These are phyloP conservation scores for Microsporum ferrugineum DNA, from an alignment of 2,329 filamentous ascomycete genomes.

Conservation along the genomic window DNA sequence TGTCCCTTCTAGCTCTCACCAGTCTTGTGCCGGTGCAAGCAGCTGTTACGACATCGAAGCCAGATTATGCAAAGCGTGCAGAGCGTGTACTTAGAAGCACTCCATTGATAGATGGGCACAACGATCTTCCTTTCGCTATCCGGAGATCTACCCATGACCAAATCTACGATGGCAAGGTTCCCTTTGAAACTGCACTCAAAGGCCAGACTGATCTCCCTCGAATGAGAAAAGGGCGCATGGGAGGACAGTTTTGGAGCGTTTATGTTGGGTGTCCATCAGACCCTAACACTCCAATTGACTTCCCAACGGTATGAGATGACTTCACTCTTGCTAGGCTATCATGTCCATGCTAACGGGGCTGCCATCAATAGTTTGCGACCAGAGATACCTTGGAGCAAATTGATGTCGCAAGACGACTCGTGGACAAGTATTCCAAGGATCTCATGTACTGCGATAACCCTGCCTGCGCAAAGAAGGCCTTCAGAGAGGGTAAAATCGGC, in stretches of 20 bases:
- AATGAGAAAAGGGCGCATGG: slow-evolving; percentile 20
- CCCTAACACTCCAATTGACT: slow-evolving; percentile 11
- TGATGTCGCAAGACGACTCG: slow-evolving; percentile 19
- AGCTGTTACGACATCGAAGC: neutral
- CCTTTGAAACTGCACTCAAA: slow-evolving; percentile 13
- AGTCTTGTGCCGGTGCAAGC: neutral
- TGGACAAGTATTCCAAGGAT: slow-evolving; percentile 15
- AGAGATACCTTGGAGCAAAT: slow-evolving; percentile 23
- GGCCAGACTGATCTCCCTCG: slow-evolving; percentile 22
- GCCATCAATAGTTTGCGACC: slow-evolving; percentile 11
- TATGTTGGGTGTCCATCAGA: slow-evolving; percentile 19
- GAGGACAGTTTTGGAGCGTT: slow-evolving; percentile 26
- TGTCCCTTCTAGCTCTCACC: neutral
- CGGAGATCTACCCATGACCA: slow-evolving; percentile 20
- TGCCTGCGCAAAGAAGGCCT: slow-evolving; percentile 17
- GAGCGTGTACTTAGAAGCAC: slow-evolving; percentile 18
- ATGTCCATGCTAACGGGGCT: neutral
- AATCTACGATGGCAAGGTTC: slow-evolving; percentile 19
- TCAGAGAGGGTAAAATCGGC: slow-evolving; percentile 15
- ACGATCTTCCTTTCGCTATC: slow-evolving; percentile 23
- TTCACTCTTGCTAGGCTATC: neutral
- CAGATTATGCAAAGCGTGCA: slow-evolving; percentile 15
- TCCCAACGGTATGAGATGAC: slow-evolving; percentile 13
- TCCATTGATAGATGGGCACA: slow-evolving; percentile 26
- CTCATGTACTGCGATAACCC: slow-evolving; percentile 18